These are phyloP conservation scores for Posidonia australis DNA, from an alignment of 106 monocot species.

Conservation along the genomic window DNA sequence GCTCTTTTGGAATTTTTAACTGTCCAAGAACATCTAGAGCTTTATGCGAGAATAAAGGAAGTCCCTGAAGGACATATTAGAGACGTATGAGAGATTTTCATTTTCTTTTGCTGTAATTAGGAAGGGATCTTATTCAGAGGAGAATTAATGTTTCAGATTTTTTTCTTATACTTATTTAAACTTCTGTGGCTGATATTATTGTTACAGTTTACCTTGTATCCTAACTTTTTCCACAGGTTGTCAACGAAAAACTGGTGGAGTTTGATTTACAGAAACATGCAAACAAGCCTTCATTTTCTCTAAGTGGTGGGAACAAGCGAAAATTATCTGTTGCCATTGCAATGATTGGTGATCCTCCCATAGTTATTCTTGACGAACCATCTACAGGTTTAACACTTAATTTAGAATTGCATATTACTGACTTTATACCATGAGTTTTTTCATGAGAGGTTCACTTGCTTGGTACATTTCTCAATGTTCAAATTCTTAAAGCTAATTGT, in stretches of 20 bases:
- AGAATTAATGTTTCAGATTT: background rate
- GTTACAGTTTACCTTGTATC: no score
- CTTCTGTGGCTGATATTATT: no score
- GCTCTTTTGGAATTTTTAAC: slow-evolving; percentile 82
- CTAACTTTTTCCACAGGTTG: slow-evolving; percentile 35
- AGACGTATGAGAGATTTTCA: slow-evolving; percentile 28
- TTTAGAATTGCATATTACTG: no score
- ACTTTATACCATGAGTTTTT: no score
- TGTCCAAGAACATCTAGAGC: slow-evolving; percentile 72
- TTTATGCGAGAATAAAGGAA: slow-evolving; percentile 85
- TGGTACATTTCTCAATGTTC: background rate
- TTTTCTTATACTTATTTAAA: background rate
- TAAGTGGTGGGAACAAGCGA: slow-evolving; percentile 92
- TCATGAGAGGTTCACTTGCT: no score
- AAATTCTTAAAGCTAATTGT: no score
- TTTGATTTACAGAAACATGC: slow-evolving; percentile 74
- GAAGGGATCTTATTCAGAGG: background rate
- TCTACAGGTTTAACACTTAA: slow-evolving; percentile 56
- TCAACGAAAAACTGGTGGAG: slow-evolving; percentile 67
- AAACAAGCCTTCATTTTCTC: slow-evolving; percentile 72
- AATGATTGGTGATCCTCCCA: slow-evolving; percentile 96
- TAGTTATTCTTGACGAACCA: slow-evolving; percentile 93
- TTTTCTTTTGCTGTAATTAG: background rate
- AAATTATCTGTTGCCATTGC: slow-evolving; percentile 93
- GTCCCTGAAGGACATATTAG: slow-evolving; percentile 43